Evolutionary conservation across 2,329 filamentous ascomycete genomes (phyloP), one percentile per base, ranked within the genome.

Genomic region (Microsporum canis): DNA sequence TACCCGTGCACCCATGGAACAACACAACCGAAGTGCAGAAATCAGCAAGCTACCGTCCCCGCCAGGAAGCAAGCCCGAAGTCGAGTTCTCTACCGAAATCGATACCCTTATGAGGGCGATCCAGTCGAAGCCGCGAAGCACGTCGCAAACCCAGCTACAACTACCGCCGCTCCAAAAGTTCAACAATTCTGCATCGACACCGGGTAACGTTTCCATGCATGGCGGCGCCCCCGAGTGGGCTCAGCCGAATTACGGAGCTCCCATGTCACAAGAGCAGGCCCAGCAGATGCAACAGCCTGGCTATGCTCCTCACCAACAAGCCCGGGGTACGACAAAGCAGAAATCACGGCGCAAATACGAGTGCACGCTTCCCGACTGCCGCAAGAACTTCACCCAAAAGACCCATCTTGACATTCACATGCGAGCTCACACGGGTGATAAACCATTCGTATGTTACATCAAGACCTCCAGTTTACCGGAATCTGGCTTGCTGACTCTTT

Each of bases 381-480:
- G 80, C 67, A 95, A 94, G 78, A 84, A 82, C 64, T 97, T 96
- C 73, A 84, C 84, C 63, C 92, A 97, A 71, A 95, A 92, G 76
- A 96, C 91, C 0, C 92, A 97, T 68, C 81, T 96, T 8, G 88
- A 94, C 63, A 96, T 95, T 57, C 94, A 99, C 72, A 85, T 84
- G 53, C 83, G 91, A 65, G 87, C 88, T 3, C 94, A 99, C 73
- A 96, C 89, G 1, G 94, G 94, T 14, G 85, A 88, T 60, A 94
- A 91, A 72, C 92, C 92, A 63, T 96, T 92, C 72, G 88, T 95
- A 78, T 78, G 65, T 51, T 31, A 38, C 17, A 23, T 38, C 33
- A 56, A 3, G 6, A 12, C 23, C 5, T 38, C 53, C 23, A 55
- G 29, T 17, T 39, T 23, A 12, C 10, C 6, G 10, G 45, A 49